A percentile compares a stretch with the other conserved stretches of the same genome.
phyloP scores from a whole-genome alignment of 352 stramenopile genomes.

The Stephanocyclus meneghinianus region DNA sequence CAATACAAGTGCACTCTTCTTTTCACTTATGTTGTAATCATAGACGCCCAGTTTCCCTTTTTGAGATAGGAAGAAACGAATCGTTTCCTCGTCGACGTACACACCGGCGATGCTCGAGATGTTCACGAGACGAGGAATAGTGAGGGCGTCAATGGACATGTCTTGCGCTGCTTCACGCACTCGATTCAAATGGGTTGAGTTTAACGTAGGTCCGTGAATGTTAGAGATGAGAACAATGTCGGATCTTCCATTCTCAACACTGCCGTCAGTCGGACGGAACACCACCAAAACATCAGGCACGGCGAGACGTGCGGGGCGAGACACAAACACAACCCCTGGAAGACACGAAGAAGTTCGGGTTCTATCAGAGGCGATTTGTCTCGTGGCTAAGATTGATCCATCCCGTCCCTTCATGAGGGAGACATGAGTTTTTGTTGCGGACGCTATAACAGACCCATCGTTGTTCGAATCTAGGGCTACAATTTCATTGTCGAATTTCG shows the following conservation, averaged over 20 bases:
- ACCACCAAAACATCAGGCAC: slow-evolving; percentile 42
- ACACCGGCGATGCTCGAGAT: slow-evolving; percentile 30
- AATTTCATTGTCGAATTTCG: slow-evolving; percentile 43
- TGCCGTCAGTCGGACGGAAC: neutral
- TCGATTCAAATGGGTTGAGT: slow-evolving; percentile 46
- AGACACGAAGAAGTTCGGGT: neutral
- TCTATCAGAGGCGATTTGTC: slow-evolving; percentile 49
- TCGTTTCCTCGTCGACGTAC: slow-evolving; percentile 27
- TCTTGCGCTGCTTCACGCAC: slow-evolving; percentile 45
- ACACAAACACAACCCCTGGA: slow-evolving; percentile 17
- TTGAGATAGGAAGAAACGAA: slow-evolving; percentile 58
- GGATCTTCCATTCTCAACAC: neutral
- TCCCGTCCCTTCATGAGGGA: slow-evolving; percentile 63
- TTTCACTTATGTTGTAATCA: slow-evolving; percentile 53
- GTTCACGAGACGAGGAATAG: neutral
- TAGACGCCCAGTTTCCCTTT: slow-evolving; percentile 30
- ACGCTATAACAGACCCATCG: slow-evolving; percentile 60
- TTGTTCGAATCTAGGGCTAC: slow-evolving; percentile 59
- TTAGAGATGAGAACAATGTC: slow-evolving; percentile 69
- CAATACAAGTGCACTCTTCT: slow-evolving; percentile 40
- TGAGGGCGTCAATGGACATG: slow-evolving; percentile 57
- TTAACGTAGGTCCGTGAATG: slow-evolving; percentile 65
- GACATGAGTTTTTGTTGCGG: slow-evolving; percentile 59
- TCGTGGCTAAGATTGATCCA: slow-evolving; percentile 64
- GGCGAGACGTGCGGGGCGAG: neutral